phyloP scores from a whole-genome alignment of 805 yeast species.

The Candida khao-thaluensis region DNA sequence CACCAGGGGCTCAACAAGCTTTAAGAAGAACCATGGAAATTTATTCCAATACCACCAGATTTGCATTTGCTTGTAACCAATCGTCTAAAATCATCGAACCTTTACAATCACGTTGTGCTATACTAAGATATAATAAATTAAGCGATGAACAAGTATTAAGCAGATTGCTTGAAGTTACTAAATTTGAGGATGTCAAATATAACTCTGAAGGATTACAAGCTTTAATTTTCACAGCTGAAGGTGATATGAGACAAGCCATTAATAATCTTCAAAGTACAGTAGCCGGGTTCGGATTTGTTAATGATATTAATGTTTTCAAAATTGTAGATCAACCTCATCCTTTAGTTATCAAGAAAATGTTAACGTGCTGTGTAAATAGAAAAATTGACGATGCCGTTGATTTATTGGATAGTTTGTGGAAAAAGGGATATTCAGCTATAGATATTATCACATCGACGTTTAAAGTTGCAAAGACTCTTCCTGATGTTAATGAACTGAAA shows the following conservation, averaged over 20 bases:
- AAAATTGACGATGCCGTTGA: constrained; percentile 65
- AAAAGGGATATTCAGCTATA: constrained; percentile 87
- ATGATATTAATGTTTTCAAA: constrained; percentile 87
- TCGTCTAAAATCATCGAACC: constrained; percentile 95
- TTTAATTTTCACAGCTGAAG: constrained; percentile 90
- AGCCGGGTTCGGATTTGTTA: constrained; percentile 91
- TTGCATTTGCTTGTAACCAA: constrained; percentile 98
- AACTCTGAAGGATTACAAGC: constrained; percentile 92
- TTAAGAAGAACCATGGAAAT: constrained; percentile 65
- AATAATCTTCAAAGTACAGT: constrained; percentile 92
- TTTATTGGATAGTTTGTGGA: constrained; percentile 71
- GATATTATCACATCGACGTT: constrained; percentile 91
- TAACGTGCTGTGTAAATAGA: constrained; percentile 43
- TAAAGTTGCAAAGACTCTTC: constrained; percentile 77
- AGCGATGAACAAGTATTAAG: constrained; percentile 82
- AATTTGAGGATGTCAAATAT: constrained; percentile 69
- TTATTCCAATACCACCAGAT: constrained; percentile 91
- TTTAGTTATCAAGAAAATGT: constrained; percentile 64
- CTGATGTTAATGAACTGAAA: constrained; percentile 62
- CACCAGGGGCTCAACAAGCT: constrained; percentile 96
- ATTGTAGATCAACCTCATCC: constrained; percentile 98
- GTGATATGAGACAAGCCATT: constrained; percentile 98
- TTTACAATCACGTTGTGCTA: constrained; percentile 93
- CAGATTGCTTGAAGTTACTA: constrained; percentile 68
- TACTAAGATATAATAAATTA: constrained; percentile 76